Base-by-base conservation (phyloP, 1,284 basidiomycete genomes). In the Ustilago curta region DNA sequence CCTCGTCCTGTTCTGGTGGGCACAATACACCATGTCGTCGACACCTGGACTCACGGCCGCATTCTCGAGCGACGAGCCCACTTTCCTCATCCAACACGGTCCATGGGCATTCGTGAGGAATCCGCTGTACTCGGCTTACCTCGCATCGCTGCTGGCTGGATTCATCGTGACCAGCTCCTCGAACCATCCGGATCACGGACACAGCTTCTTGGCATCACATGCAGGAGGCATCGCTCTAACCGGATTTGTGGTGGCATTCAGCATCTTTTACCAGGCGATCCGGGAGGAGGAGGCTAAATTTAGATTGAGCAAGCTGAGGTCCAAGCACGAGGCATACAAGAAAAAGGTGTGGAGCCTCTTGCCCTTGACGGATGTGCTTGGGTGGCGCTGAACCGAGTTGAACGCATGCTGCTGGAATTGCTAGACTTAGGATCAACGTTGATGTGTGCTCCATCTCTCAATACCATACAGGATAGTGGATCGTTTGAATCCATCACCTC, bases 241-340 rank as follows among this genome's bases (percentile, higher is more conserved):
- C 7, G 52, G 21, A 4, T 27, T 74, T 3, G 23, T 65, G 4
- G 62, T 69, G 0, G 66, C 49, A 2, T 60, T 74, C 58, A 69
- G 54, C 48, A 50, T 74, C 54, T 66, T 58, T 27, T 66, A 62
- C n/a, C 58, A 61, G 42, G 71, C 66, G 2, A 69, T 69, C 23
- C 44, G 71, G 35, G 65, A 74, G n/a, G 71, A 74, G 48, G 71
- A 74, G 45, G 66, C 66, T 39, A 74, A 74, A 42, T 74, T 74
- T n/a, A 54, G 44, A 37, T 57, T 55, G 29, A 69, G 71, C 62
- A 74, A 74, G 59, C 57, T 74, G 4, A 58, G 66, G 16, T 19
- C 35, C 39, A 53, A 74, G 66, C 58, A 74, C 59, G 71, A 74
- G 42, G 66, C 53, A 29, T 74, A 74, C 52, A 65, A 59, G 39